Evolutionary conservation across 1,139 yeast genomes (phyloP), one percentile per base, ranked within the genome.

Genomic region (Candida tropicalis): DNA sequence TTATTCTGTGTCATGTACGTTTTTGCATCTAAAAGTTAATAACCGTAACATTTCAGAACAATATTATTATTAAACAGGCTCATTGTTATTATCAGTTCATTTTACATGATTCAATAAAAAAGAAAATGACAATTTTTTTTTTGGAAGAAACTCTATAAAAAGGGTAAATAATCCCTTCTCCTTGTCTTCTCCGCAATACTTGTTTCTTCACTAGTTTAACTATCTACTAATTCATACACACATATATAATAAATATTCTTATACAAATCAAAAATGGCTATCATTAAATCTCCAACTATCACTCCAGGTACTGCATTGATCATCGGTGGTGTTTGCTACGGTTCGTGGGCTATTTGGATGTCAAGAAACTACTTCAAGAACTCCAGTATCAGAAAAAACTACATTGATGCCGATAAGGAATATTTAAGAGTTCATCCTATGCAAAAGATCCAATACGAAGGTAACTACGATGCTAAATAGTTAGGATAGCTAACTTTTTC

Each of bases 301-400:
- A 56, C 63, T 40, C 69, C 72, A 42, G 44, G 46, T 41, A 60
- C 56, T 54, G 70, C 72, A 12, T 57, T 70, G 41, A 38, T 63
- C 10, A 47, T 59, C 26, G 75, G 75, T 37, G 75, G 73, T 44
- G 50, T 56, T 27, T 59, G 59, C 38, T 70, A 70, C 48, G 71
- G 69, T 11, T 42, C 60, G 12, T 73, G 69, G 34, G 69, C 59
- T 3, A 52, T 57, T 41, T 69, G 59, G 54, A 72, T 71, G 77
- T 50, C 60, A n/a, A 64, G 55, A 31, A 51, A 57, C 48, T 70
- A 69, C 56, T 68, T 64, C 54, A 47, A 57, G 28, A 53, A 56
- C 34, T 67, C 71, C n/a, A 42, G 60, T 7, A 53, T 70, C 42
- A 66, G 59, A 48, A 55, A 57, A 42, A 63, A 63, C 24, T 71